Base-by-base conservation (phyloP, 2,329 filamentous ascomycete species). In the Tolypocladium sp. region DNA sequence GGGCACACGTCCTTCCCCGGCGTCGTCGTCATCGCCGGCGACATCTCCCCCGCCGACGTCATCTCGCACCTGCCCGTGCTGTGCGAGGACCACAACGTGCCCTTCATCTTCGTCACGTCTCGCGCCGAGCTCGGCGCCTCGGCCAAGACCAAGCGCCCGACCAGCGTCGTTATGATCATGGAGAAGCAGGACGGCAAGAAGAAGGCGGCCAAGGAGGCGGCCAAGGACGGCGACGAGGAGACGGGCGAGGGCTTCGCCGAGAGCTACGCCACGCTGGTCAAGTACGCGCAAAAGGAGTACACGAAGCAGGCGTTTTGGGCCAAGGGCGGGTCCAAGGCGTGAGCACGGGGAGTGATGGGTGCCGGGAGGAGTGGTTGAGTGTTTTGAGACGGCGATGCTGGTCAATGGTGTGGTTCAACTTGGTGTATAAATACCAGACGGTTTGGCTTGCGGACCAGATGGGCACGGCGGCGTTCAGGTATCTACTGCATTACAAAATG, bases 1-100 rank as follows among this genome's bases (percentile, higher is more conserved):
- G 82, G 84, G 64, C 79, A 84, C 70, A 79, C 83, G 57, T 74
- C 82, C 58, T 80, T 86, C 69, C 87, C 90, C 52, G 83, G 86
- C 65, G 83, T 99, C 66, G 91, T 97, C 69, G 82, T 99, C 73
- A 91, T 99, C 67, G 94, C 94, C 41, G 94, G 91, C 68, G 94
- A 99, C 77, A 97, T 99, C 79, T 96, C 91, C 57, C 94, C 94
- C 65, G 93, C 94, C 87, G 94, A 99, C 76, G 94, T 99, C 74
- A 97, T 99, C 79, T 94, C 91, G 61, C 94, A 99, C 79, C 90
- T 99, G 65, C 94, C 94, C 69, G 90, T 99, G 60, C 88, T 97
- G 60, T 97, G 94, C 83, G 94, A 99, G 79, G 93, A 97, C 78
- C 92, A 97, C 82, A 91, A 90, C 76, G 91, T 97, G 61, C 94